These are phyloP conservation scores for Pleurotus salmoneostramineus DNA, from an alignment of 768 basidiomycete species.

Conservation along the genomic window DNA sequence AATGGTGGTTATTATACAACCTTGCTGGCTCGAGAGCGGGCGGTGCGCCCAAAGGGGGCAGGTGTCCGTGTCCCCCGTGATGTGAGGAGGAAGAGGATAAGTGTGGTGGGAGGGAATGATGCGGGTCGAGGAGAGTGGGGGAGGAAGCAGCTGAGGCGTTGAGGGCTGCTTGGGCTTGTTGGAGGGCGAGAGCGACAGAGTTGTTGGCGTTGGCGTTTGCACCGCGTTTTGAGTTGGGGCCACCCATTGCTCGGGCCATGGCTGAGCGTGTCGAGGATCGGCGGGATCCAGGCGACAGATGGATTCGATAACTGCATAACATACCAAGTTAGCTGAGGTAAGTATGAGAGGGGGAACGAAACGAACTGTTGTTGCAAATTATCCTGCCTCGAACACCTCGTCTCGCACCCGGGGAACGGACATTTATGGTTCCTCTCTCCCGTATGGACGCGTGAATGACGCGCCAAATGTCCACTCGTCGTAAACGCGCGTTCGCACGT, in stretches of 20 bases:
- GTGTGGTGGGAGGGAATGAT: neutral
- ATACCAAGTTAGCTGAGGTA: neutral
- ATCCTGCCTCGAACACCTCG: constrained; percentile 85
- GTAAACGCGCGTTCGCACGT: constrained; percentile 80
- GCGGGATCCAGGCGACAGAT: constrained; percentile 76
- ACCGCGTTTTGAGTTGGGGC: constrained; percentile 6
- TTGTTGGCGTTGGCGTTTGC: constrained; percentile 11
- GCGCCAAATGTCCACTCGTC: constrained; percentile 84
- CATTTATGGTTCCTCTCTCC: constrained; percentile 92
- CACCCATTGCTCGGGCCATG: constrained; percentile 37
- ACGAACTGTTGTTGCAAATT: constrained; percentile 69
- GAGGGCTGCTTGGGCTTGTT: constrained; percentile 14
- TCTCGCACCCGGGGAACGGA: constrained; percentile 94
- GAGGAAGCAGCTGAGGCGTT: constrained; percentile 10
- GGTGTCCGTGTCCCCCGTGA: constrained; percentile 4
- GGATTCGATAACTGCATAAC: constrained; percentile 65
- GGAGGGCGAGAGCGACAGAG: constrained; percentile 24
- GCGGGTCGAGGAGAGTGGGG: neutral
- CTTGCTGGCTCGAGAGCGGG: constrained; percentile 45
- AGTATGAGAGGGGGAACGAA: neutral
- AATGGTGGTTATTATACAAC: constrained; percentile 19
- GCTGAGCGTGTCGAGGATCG: constrained; percentile 63
- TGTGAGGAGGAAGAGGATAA: neutral
- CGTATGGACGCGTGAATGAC: constrained; percentile 87
- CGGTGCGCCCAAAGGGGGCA: constrained; percentile 32